Evolutionary conservation across 2,329 filamentous ascomycete species (phyloP), one percentile per base, ranked within the genome.

Genomic region (Phaeosphaeriaceae sp.): DNA sequence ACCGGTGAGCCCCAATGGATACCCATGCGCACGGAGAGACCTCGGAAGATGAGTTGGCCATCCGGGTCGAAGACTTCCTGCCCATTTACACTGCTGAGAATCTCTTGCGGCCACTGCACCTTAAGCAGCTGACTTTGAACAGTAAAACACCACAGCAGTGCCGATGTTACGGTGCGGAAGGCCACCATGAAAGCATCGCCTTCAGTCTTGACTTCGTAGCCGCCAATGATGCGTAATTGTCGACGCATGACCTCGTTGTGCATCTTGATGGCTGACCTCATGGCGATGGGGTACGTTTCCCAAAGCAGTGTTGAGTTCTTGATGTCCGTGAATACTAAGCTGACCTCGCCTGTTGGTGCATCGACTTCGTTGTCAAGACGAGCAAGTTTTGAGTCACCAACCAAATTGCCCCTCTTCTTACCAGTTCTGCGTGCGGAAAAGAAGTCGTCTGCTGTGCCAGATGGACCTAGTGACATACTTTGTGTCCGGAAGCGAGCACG

Each of bases 161-260:
- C 95, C 9, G 93, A 95, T 1, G 95, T 98, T 2, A 95, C 93
- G 0, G 95, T 98, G 1, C 93, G 92, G 78, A 99, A 99, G 10
- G 94, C 96, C 31, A 99, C 95, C 93, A 99, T 98, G 73, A 99
- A 99, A 9, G 95, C 95, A 79, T 99, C 95, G 67, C 95, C 95
- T 91, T 99, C 95, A 19, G 95, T 99, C 84, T 99, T 99, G 78
- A 99, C 95, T 80, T 99, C 95, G 73, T 97, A 99, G 1, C 95
- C 95, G 72, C 95, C 95, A 68, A 97, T 96, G 62, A 93, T 90
- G 51, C 95, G 89, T 67, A 99, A 82, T 75, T 98, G 94, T 55
- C 95, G 87, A 66, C 95, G 90, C 90, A 99, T 96, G 47, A 97
- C 88, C 70, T 97, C 93, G 77, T 99, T 99, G 83, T 99, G 95